phyloP scores from a whole-genome alignment of 352 stramenopile genomes.

The Thraustochytrium sp. region DNA sequence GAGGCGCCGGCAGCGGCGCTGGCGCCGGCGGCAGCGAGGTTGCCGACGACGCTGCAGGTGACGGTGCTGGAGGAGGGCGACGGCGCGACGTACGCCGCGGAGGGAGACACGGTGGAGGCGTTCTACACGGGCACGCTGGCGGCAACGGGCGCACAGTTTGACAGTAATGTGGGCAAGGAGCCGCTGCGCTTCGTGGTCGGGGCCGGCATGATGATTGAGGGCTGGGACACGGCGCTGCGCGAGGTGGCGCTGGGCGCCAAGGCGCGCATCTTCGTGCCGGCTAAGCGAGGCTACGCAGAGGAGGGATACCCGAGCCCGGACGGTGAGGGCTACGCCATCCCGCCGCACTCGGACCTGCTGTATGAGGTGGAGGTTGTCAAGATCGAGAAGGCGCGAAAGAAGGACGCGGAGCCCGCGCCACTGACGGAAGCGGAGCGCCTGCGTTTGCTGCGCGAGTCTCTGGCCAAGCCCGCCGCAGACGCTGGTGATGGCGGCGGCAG shows the following conservation, averaged over 20 bases:
- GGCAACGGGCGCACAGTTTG: neutral
- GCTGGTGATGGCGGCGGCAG: neutral
- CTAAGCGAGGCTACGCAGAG: slow-evolving; percentile 75
- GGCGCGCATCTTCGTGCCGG: slow-evolving; percentile 65
- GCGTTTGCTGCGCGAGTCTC: neutral
- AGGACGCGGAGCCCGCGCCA: neutral
- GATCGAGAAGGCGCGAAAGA: neutral
- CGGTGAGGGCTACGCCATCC: slow-evolving; percentile 58
- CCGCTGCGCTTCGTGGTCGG: neutral
- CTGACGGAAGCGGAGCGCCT: neutral
- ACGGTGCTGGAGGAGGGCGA: neutral
- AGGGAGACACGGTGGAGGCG: slow-evolving; percentile 4
- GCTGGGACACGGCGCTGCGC: neutral
- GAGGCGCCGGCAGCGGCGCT: no score
- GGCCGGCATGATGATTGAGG: neutral
- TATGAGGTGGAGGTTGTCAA: slow-evolving; percentile 83
- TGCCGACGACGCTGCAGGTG: neutral
- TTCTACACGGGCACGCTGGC: slow-evolving; percentile 5
- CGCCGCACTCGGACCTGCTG: slow-evolving; percentile 71
- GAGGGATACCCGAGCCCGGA: slow-evolving; percentile 59
- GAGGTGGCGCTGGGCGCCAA: slow-evolving; percentile 59
- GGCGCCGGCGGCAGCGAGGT: neutral
- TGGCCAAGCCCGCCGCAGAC: neutral
- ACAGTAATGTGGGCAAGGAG: neutral
- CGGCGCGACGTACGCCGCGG: neutral